phyloP scores from a whole-genome alignment of 2,329 filamentous ascomycete species.

The Diplodia scrobiculata region DNA sequence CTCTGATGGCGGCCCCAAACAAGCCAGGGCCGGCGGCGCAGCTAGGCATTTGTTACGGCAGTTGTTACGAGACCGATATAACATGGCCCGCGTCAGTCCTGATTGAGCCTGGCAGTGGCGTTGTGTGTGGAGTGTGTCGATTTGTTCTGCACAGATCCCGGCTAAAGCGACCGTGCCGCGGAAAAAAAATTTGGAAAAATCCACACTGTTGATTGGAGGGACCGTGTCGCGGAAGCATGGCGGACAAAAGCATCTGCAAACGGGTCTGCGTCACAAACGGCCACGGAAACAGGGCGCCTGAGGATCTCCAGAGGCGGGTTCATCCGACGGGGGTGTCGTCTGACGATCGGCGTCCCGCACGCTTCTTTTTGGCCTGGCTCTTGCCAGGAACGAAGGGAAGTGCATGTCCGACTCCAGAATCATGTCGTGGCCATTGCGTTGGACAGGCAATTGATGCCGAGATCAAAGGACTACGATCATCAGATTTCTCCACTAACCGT shows the following conservation, averaged over 20 bases:
- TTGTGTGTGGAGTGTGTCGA: background rate
- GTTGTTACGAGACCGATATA: constrained; percentile 2
- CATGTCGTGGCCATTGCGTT: background rate
- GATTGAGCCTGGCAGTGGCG: background rate
- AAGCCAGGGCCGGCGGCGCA: background rate
- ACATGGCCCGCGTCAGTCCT: background rate
- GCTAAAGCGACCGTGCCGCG: constrained; percentile 11
- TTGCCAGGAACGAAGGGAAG: background rate
- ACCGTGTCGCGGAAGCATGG: background rate
- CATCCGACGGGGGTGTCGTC: constrained; percentile 11
- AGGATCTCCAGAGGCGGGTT: constrained; percentile 20
- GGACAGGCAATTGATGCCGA: constrained; percentile 3
- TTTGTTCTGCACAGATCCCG: background rate
- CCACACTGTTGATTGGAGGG: constrained; percentile 2
- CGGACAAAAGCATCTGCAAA: background rate
- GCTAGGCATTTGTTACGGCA: background rate
- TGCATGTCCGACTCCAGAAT: background rate
- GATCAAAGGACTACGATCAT: constrained; percentile 8
- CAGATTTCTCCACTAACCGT: constrained; percentile 1
- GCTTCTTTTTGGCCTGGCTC: constrained; percentile 6
- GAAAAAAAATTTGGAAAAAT: background rate
- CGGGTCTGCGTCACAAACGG: background rate
- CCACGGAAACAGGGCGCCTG: constrained; percentile 8
- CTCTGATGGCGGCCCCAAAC: constrained; percentile 12
- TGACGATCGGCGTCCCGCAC: constrained; percentile 10